These are phyloP conservation scores for Calonectria naviculata DNA, from an alignment of 2,329 filamentous ascomycete species.

Conservation along the genomic window DNA sequence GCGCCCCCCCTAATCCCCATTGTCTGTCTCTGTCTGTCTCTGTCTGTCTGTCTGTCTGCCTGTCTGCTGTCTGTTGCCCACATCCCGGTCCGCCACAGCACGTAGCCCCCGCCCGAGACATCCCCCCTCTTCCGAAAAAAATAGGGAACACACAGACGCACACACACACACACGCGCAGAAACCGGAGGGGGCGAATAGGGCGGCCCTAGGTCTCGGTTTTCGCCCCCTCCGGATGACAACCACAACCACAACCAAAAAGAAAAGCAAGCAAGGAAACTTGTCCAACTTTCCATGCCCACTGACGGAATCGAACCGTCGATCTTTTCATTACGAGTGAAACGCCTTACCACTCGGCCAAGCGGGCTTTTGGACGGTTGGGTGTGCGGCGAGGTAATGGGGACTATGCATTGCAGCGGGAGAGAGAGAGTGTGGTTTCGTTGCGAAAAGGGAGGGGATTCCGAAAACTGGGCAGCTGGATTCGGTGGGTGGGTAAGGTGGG, in stretches of 20 bases:
- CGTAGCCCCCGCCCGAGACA: not conserved
- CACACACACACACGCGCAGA: no score
- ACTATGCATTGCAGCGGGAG: not conserved
- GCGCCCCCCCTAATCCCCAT: not conserved
- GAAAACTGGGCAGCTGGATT: not conserved
- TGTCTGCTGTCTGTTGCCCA: not conserved
- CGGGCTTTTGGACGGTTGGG: not conserved
- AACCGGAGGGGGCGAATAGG: no score
- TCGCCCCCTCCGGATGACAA: no score
- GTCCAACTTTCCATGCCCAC: slow-evolving; percentile 4
- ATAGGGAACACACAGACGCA: no score
- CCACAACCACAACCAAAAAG: not conserved
- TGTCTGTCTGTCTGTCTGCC: not conserved
- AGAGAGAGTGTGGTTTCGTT: not conserved
- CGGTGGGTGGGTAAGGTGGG: no score
- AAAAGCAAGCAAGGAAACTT: not conserved
- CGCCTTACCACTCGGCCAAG: slow-evolving; percentile 27
- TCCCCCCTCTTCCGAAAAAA: no score
- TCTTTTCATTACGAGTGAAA: slow-evolving; percentile 26
- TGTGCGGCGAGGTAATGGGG: not conserved
- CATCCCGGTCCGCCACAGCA: not conserved
- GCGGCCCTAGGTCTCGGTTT: no score
- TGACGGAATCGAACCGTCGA: slow-evolving; percentile 26
- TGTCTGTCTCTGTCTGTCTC: not conserved
- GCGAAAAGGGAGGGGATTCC: not conserved